phyloP scores from a whole-genome alignment of 495 filamentous ascomycete species.

The Annulohypoxylon nitens region DNA sequence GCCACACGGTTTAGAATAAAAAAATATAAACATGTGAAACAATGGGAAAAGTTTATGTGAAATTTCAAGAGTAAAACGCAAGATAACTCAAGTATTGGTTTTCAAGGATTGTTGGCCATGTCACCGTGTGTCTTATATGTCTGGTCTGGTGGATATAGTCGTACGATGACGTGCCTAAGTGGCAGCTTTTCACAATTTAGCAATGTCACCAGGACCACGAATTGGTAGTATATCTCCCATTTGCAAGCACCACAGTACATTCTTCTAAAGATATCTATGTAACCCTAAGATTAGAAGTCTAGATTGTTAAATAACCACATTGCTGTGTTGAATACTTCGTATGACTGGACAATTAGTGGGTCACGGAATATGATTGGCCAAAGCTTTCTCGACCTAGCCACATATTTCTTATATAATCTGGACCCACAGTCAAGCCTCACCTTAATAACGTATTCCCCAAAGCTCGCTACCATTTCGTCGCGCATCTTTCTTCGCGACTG shows the following conservation, averaged over 20 bases:
- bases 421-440: neutral
- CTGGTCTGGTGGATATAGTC: neutral
- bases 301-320: too few species aligned
- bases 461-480: slow-evolving; percentile 32
- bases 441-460: slow-evolving; percentile 21
- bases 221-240: too few species aligned
- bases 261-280: too few species aligned
- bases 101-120: too few species aligned
- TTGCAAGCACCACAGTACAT: too few species aligned
- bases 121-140: too few species aligned
- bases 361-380: neutral
- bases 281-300: too few species aligned
- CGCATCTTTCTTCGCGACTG: slow-evolving; percentile 47
- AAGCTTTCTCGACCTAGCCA: slow-evolving; percentile 9
- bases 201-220: neutral
- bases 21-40: slow-evolving; percentile 46
- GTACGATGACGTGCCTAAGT: neutral
- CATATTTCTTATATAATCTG: neutral
- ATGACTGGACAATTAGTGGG: neutral
- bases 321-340: neutral
- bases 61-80: neutral
- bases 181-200: neutral
- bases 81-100: too few species aligned
- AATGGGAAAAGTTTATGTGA: slow-evolving; percentile 15
- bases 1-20: slow-evolving; percentile 35